Base-by-base conservation (phyloP, 805 yeast genomes). In the Kodamaea sagamina region DNA sequence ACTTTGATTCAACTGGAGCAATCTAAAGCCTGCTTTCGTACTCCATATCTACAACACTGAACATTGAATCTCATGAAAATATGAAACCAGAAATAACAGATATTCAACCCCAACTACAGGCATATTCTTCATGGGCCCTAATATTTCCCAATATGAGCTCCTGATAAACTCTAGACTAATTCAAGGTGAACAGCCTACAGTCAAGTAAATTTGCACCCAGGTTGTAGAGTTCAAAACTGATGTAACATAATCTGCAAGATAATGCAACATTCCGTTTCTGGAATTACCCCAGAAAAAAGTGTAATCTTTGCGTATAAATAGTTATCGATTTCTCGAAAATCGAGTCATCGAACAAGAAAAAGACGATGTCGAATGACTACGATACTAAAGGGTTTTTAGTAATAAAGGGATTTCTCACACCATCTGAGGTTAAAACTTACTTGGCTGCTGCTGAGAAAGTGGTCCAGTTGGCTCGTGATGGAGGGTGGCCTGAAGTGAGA, bases 401-500 rank as follows among this genome's bases (percentile, higher is more conserved):
- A 11, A 55, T 74, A 29, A 59, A 71, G 34, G 54, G 55, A n/a
- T 65, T 75, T 37, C 67, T 75, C 31, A 54, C 64, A 9, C 63
- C 63, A 6, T 65, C 65, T 24, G 78, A 76, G 48, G 50, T 75
- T 24, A 61, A 51, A 24, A 46, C 47, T 22, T 73, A 71, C 53
- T 48, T 48, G 32, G 47, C 46, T n/a, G 71, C 74, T 0, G 59
- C 78, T 3, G 62, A 68, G 32, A 46, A 51, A 9, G 58, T 72
- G 24, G 68, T 74, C n/a, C 58, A 67, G 29, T 49, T 60, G 22
- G 78, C 78, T 12, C 57, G 81, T 34, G 64, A 57, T 4, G 81
- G 81, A 2, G 59, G 68, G 13, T 75, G 79, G 80, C 62, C 71
- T 11, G 61, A 67, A 37, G 77, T 75, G 10, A 63, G 81, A 47